Base-by-base conservation (phyloP, 2,329 filamentous ascomycete genomes). In the Penicillium sp. region DNA sequence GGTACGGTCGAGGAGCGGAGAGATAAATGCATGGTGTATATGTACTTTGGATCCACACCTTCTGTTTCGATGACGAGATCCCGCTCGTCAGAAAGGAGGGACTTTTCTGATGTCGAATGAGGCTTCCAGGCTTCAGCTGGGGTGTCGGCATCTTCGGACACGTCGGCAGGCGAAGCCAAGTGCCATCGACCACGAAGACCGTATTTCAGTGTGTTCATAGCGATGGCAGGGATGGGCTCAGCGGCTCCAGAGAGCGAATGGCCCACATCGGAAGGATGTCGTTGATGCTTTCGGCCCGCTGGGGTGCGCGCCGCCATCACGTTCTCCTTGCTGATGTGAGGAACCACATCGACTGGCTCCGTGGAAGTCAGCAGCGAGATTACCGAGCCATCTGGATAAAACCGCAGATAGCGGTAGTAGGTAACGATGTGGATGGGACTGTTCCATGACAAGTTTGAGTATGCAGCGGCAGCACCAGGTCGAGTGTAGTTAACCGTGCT, bases 351-450 rank as follows among this genome's bases (percentile, higher is more conserved):
- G n/a, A 79, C 72, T 0, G 93, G 93, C 65, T 95, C 89, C 4
- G 80, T 73, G 0, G 88, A 95, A 0, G 87, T 89, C 30, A 95
- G 79, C 1, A 99, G 78, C 46, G 84, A 89, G 51, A 97, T 84
- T 56, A 80, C 83, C 1, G 87, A 86, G 25, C 93, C 93, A 68
- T 97, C 89, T 19, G 90, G 87, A 74, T 93, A 93, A 75, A 99
- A 93, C 45, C 93, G 88, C 3, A 99, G 80, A 72, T 97, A 99
- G 50, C 93, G 89, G 74, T 95, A 99, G 73, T 97, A 99, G 0
- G 93, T 99, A 41, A 99, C 90, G 50, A 97, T 95, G 67, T 95
- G 90, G 30, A 97, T 86, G 8, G 91, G 91, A 19, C 81, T 86
- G 62, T 76, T 77, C 89, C 91, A 95, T 1, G 87, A 86, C 14